Conservation (phyloP, 345 rosid genomes). For the Microcos paniculata region DNA sequence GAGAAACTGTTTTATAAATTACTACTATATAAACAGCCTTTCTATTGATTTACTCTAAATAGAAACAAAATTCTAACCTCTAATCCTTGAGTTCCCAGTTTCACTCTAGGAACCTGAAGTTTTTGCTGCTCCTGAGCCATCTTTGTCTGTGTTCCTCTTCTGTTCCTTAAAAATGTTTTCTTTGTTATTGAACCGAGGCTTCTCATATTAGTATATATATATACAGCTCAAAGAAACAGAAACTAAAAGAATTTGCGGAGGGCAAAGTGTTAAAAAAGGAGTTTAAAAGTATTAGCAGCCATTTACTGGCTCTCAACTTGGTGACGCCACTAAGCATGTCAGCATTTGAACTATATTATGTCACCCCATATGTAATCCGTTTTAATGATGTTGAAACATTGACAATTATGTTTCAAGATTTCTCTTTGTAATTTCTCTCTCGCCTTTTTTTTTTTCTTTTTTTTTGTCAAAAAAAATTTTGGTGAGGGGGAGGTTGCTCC, state of each 20-base stretch:
- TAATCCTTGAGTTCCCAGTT: constrained; percentile 9
- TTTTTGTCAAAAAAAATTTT: too few relatives aligned
- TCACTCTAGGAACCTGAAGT: constrained; percentile 11
- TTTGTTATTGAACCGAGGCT: not conserved
- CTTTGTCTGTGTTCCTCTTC: not conserved
- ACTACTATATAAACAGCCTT: not conserved
- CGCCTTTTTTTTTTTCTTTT: too few relatives aligned
- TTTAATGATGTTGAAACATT: too few relatives aligned
- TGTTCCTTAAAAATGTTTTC: too few relatives aligned
- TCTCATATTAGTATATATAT: not conserved
- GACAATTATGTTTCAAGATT: too few relatives aligned
- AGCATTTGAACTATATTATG: not conserved
- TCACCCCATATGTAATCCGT: too few relatives aligned
- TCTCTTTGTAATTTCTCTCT: too few relatives aligned
- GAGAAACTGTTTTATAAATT: too few relatives aligned
- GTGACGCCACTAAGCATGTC: not conserved
- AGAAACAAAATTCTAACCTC: not conserved
- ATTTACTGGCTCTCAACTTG: not conserved
- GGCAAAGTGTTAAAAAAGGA: too few relatives aligned
- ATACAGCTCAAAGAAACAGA: not conserved
- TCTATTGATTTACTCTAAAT: too few relatives aligned
- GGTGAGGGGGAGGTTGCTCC: too few relatives aligned
- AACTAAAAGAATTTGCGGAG: not conserved
- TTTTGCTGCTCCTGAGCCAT: not conserved
- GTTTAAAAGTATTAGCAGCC: too few relatives aligned